Evolutionary conservation across 768 basidiomycete genomes (phyloP), one percentile per base, ranked within the genome.

Genomic region (Plicaturopsis crispa): DNA sequence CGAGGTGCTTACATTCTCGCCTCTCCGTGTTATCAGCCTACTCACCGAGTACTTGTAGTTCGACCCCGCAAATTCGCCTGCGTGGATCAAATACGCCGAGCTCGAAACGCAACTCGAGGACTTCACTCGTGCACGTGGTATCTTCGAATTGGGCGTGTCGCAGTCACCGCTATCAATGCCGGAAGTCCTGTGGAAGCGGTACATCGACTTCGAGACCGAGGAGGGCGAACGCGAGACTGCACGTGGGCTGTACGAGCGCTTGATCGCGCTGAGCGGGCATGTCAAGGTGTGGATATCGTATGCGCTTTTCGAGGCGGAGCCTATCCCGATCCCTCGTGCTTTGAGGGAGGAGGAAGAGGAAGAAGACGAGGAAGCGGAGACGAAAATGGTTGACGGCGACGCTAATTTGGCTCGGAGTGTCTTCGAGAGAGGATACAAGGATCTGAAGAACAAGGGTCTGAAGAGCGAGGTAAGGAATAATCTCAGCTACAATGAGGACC

Each of bases 281-380:
- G 85, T 91, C 62, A 97, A 97, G 62, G 91, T 94, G 14, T 98
- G 92, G 91, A 88, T 96, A 39, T 81, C 91, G 38, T 98, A 84
- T 58, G 94, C 94, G 0, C 71, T 84, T 48, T 96, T 97, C 50
- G 94, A 98, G 60, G 84, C 79, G 4, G 83, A 84, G 49, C 66
- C 77, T 5, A 82, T 86, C 31, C 79, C 79, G 4, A 49, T 81
- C 4, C 73, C 75, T 7, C 66, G 82, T 16, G 77, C 72, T 4
- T 63, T 71, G 49, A 69, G 84, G 28, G 84, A 83, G 37, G 84
- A 81, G 10, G 82, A 83, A 5, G 84, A 84, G 10, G 80, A 81
- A 14, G 78, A 76, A 4, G 66, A 69, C 12, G 82, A 79, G 44
- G 66, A 69, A 35, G 52, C 45, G 12, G 70, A 66, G 30, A 58